Evolutionary conservation across 805 yeast genomes (phyloP).

Genomic region (Komagataella mondaviorum): DNA sequence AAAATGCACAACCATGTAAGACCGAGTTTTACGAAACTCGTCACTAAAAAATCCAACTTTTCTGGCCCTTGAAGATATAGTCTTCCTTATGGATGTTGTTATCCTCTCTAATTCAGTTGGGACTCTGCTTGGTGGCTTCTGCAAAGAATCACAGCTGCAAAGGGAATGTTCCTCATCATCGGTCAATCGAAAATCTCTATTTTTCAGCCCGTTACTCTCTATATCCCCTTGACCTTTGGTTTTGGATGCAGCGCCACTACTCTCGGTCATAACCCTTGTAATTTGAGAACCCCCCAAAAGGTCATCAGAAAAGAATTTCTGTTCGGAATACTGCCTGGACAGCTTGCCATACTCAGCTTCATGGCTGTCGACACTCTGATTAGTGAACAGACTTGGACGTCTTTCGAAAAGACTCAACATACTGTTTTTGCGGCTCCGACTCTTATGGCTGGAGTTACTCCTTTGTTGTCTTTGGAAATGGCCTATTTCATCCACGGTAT

Average conservation of each 20-base stretch:
- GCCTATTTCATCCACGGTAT: neutral
- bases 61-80: conserved; percentile 1
- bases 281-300: neutral
- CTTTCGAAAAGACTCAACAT: neutral
- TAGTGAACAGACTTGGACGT: neutral
- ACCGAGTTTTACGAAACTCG: conserved; percentile 1
- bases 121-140: neutral
- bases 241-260: neutral
- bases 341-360: neutral
- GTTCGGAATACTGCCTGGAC: neutral
- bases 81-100: neutral
- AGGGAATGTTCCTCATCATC: neutral
- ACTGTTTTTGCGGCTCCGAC: neutral
- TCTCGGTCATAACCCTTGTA: neutral
- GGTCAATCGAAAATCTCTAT: neutral
- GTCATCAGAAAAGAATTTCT: neutral
- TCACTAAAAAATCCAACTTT: conserved; percentile 2
- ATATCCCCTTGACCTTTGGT: neutral
- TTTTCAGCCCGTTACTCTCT: neutral
- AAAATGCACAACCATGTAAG: neutral
- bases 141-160: neutral
- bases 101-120: neutral
- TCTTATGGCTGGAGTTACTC: neutral
- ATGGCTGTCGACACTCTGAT: neutral
- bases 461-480: neutral